Evolutionary conservation across 2,329 filamentous ascomycete species (phyloP), one percentile per base, ranked within the genome.

Genomic region (Geosmithia flava): DNA sequence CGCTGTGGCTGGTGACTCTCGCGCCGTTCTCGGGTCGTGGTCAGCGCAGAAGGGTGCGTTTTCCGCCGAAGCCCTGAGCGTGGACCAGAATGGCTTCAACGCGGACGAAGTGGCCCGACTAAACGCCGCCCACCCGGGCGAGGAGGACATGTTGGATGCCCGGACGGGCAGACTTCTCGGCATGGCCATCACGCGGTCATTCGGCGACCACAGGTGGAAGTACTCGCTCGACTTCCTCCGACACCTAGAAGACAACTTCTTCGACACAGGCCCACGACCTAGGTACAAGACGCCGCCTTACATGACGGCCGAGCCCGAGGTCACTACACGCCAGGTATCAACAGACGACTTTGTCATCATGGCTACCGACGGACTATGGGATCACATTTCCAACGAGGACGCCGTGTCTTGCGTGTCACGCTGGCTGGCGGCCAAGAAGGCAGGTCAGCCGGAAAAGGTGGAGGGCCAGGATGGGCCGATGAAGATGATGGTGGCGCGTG

Each of bases 161-260:
- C 68, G 71, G 50, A 65, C 69, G 16, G 82, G 81, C 0, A 72
- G 83, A 1, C 61, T 85, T 0, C 68, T 84, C 50, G 82, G 83
- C 1, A 70, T 79, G 41, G 66, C 68, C 40, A 71, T 84, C 1
- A 79, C 81, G 1, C 71, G 83, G 5, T 81, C 79, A 0, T 86
- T 87, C 57, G 83, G 83, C 16, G 82, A 87, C 57, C 70, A 74
- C 46, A 70, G 75, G 50, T 85, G 79, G 78, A 87, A 87, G 59
- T 85, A 80, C 78, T 59, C 74, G 3, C 57, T 71, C 15, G 67
- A 72, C 10, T 29, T 50, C 7, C 30, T 50, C n/a, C 16, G 42
- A 17, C 41, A 42, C 37, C 27, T 48, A 11, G 19, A 39, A 17
- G 39, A 17, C 7, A 30, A 42, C 30, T 48, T 45, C 42, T 48